Conservation (phyloP, 495 filamentous ascomycete genomes). For the Podospora australis region DNA sequence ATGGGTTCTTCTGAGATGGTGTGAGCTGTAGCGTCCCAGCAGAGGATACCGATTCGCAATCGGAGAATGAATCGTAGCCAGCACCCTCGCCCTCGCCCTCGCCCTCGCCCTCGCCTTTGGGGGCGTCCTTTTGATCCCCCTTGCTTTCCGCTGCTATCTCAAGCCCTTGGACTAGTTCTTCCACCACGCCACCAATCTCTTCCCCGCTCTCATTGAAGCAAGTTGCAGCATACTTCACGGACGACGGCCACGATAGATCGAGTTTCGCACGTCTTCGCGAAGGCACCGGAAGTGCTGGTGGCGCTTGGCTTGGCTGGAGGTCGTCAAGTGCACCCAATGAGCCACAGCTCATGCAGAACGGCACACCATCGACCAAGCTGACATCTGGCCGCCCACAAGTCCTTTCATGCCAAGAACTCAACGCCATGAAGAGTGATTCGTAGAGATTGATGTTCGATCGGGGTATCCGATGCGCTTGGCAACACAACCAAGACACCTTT, state of each 20-base stretch:
- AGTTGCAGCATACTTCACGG: constrained; percentile 4
- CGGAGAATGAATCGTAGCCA: neutral
- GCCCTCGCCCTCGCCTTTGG: neutral
- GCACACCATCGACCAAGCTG: constrained; percentile 4
- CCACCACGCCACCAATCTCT: constrained; percentile 3
- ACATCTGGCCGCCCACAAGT: constrained; percentile 16
- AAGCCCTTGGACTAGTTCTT: neutral
- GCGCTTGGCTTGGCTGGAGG: constrained; percentile 8
- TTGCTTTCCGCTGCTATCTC: neutral
- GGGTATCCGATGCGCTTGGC: too few species aligned
- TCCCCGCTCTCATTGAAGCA: constrained; percentile 3
- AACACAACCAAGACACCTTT: neutral
- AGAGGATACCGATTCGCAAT: neutral
- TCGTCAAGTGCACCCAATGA: constrained; percentile 11
- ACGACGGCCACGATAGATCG: constrained; percentile 9
- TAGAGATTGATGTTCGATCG: too few species aligned
- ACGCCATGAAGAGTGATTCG: neutral
- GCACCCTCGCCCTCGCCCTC: neutral
- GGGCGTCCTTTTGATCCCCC: neutral
- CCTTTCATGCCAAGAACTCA: constrained; percentile 11
- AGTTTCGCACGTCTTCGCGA: constrained; percentile 1
- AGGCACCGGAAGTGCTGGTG: constrained; percentile 9
- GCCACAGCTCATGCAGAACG: constrained; percentile 20
- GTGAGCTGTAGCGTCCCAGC: neutral
- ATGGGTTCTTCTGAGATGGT: neutral